phyloP scores from a whole-genome alignment of 2,329 filamentous ascomycete genomes.

The Botrytis byssoidea region DNA sequence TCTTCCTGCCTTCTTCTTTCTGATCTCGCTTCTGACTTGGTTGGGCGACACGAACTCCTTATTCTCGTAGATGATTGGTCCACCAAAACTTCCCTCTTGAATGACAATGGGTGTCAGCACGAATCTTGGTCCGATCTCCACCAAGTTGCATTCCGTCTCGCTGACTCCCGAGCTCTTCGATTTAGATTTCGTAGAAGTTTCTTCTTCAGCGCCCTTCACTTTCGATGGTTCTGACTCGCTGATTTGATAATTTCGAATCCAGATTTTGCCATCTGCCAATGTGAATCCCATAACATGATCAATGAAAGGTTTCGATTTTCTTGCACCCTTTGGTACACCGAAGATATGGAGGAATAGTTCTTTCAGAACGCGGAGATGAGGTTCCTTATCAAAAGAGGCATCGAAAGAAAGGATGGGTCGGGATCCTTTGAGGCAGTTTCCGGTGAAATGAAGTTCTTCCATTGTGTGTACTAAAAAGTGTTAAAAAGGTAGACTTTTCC shows the following conservation, averaged over 20 bases:
- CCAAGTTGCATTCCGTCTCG: constrained; percentile 75
- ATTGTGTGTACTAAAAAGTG: constrained; percentile 75
- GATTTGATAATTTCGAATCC: constrained; percentile 94
- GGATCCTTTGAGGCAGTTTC: constrained; percentile 93
- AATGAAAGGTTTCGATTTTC: constrained; percentile 92
- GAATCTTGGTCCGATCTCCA: constrained; percentile 92
- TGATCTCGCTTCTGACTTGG: constrained; percentile 81
- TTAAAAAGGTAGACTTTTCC: constrained; percentile 18
- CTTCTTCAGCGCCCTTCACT: constrained; percentile 41
- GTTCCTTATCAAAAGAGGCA: constrained; percentile 75
- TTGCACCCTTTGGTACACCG: constrained; percentile 82
- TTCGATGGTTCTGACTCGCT: constrained; percentile 71
- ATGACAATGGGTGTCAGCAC: constrained; percentile 94
- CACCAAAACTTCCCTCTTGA: constrained; percentile 90
- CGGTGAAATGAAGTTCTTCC: constrained; percentile 94
- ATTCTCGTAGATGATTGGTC: constrained; percentile 97
- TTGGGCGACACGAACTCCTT: constrained; percentile 96
- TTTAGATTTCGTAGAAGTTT: constrained; percentile 42
- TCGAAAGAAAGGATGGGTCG: constrained; percentile 92
- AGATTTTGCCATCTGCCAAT: constrained; percentile 88
- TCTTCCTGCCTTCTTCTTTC: constrained; percentile 70
- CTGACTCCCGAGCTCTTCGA: constrained; percentile 44
- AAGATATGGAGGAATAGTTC: constrained; percentile 89
- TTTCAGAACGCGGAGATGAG: constrained; percentile 79
- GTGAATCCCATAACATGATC: constrained; percentile 95